These are phyloP conservation scores for Kazachstania psychrophila DNA, from an alignment of 805 yeast genomes.

Conservation along the genomic window DNA sequence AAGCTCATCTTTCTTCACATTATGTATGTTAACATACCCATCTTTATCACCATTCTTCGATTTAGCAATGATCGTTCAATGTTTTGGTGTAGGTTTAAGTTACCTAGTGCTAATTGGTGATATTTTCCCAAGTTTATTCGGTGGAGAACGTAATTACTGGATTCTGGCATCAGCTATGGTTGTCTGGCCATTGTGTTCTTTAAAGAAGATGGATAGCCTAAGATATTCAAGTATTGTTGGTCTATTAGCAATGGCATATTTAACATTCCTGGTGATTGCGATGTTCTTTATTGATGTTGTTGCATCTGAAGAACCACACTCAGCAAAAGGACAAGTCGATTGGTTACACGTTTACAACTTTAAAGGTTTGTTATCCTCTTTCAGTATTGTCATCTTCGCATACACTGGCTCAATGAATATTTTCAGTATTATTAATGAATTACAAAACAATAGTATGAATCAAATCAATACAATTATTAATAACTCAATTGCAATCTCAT, in stretches of 20 bases:
- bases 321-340: conserved; percentile 36
- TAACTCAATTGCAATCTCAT: conserved; percentile 44
- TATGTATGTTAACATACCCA: conserved; percentile 67
- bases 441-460: conserved; percentile 42
- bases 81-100: conserved; percentile 68
- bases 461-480: conserved; percentile 39
- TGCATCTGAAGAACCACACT: conserved; percentile 29
- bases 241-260: conserved; percentile 53
- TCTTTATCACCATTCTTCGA: conserved; percentile 62
- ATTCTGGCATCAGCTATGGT: conserved; percentile 43
- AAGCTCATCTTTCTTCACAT: conserved; percentile 57
- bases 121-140: conserved; percentile 55
- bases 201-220: conserved; percentile 57
- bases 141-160: conserved; percentile 33
- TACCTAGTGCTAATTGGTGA: conserved; percentile 72
- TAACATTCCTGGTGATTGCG: conserved; percentile 36
- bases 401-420: conserved; percentile 77
- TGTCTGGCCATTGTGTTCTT: conserved; percentile 53
- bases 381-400: conserved; percentile 70
- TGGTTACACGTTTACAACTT: conserved; percentile 36
- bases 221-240: conserved; percentile 67
- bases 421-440: conserved; percentile 66
- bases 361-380: conserved; percentile 46
- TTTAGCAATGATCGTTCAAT: conserved; percentile 63
- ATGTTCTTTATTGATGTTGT: conserved; percentile 39